phyloP scores from a whole-genome alignment of 768 basidiomycete genomes.

The Mycena pura region DNA sequence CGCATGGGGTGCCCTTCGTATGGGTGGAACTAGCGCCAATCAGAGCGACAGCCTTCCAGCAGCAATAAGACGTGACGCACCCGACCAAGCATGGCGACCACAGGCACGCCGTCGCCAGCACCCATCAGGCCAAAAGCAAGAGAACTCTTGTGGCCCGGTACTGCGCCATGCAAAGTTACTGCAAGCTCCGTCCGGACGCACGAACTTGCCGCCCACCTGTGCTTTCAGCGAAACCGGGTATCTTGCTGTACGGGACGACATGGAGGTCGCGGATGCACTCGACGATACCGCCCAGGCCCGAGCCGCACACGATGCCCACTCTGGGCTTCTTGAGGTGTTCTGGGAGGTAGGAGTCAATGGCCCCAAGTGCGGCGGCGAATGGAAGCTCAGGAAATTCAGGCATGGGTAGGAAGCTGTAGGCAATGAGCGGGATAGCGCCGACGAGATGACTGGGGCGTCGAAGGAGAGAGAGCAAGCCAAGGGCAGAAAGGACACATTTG shows the following conservation, averaged over 20 bases:
- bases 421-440: constrained; percentile 23
- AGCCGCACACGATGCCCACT: constrained; percentile 88
- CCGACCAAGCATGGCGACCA: constrained; percentile 91
- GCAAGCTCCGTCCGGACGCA: not conserved
- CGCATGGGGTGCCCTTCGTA: constrained; percentile 83
- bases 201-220: constrained; percentile 71
- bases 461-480: not conserved
- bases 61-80: constrained; percentile 47
- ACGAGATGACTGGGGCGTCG: not conserved
- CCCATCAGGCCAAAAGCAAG: constrained; percentile 86
- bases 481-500: no score
- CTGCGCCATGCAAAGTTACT: constrained; percentile 42
- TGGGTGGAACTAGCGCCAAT: constrained; percentile 67
- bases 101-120: constrained; percentile 66
- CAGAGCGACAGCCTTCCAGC: not conserved
- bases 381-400: constrained; percentile 26
- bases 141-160: constrained; percentile 80
- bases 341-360: constrained; percentile 43
- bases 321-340: constrained; percentile 57
- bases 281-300: constrained; percentile 80
- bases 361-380: constrained; percentile 31
- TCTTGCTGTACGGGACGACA: constrained; percentile 66
- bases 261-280: constrained; percentile 61
- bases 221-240: constrained; percentile 79
- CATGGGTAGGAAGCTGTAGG: constrained; percentile 22